These are phyloP conservation scores for Kurtzmaniella quercitrusa DNA, from an alignment of 1,139 yeast species.

Conservation along the genomic window DNA sequence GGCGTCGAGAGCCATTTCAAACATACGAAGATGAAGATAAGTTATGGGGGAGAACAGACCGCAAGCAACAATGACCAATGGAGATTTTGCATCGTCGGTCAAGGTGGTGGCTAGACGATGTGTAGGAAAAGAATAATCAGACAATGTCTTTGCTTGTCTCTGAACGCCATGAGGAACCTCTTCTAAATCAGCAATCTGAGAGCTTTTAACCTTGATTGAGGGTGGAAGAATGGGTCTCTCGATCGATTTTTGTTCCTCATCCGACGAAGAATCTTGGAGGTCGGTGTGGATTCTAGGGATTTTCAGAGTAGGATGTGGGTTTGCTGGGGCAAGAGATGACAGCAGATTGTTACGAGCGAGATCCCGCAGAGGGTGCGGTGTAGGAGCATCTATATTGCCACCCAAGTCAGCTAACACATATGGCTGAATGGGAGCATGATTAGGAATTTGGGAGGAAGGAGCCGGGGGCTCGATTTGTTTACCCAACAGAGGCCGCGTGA, in stretches of 20 bases:
- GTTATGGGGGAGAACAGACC: constrained; percentile 97
- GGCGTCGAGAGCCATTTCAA: constrained; percentile 97
- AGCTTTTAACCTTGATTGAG: constrained; percentile 50
- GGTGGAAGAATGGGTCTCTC: constrained; percentile 31
- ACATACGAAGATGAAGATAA: constrained; percentile 91
- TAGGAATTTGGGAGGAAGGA: constrained; percentile 69
- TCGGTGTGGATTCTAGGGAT: constrained; percentile 44
- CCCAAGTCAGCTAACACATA: constrained; percentile 74
- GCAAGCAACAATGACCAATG: constrained; percentile 93
- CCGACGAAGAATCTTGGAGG: constrained; percentile 32
- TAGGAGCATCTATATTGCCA: constrained; percentile 68
- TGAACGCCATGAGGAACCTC: constrained; percentile 94
- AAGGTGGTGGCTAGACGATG: constrained; percentile 76
- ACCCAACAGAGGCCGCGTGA: constrained; percentile 65
- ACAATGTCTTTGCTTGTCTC: constrained; percentile 72
- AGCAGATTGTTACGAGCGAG: constrained; percentile 1
- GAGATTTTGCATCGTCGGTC: constrained; percentile 74
- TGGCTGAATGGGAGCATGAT: constrained; percentile 69
- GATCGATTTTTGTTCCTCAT: constrained; percentile 17
- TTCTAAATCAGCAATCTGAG: constrained; percentile 87
- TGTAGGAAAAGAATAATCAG: constrained; percentile 74
- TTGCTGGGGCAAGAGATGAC: not conserved
- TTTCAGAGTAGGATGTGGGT: constrained; percentile 23
- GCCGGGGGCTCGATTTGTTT: constrained; percentile 65
- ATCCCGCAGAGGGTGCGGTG: constrained; percentile 45